Conservation (phyloP, 2,329 filamentous ascomycete genomes). For the Graphilbum fragrans region DNA sequence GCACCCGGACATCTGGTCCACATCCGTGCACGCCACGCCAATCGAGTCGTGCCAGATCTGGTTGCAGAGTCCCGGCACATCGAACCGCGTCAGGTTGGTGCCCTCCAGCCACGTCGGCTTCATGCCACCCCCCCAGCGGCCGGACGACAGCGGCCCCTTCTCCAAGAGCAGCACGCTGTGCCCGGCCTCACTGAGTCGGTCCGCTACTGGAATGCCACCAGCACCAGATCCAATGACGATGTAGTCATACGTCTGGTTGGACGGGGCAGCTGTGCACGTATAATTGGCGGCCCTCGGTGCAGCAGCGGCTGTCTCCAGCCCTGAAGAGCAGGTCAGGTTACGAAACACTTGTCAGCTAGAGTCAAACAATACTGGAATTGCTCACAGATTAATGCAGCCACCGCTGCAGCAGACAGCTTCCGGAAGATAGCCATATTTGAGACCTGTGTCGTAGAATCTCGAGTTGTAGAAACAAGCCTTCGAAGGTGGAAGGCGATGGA, state of each 20-base stretch:
- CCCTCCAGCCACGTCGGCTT: conserved; percentile 42
- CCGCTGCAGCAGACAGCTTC: too few species aligned
- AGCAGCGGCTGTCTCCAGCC: too few species aligned
- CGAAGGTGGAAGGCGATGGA: too few species aligned
- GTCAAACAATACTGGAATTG: too few species aligned
- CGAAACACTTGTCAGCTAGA: too few species aligned
- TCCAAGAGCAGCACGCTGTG: conserved; percentile 53
- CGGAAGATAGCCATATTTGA: too few species aligned
- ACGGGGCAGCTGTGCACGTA: too few species aligned
- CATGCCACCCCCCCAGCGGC: background rate
- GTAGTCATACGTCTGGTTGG: conserved; percentile 54
- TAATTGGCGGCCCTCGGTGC: too few species aligned
- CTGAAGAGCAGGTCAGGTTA: too few species aligned
- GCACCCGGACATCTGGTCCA: conserved; percentile 45
- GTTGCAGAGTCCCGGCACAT: conserved; percentile 53
- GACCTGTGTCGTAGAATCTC: too few species aligned
- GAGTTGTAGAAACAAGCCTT: too few species aligned
- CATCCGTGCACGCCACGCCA: conserved; percentile 52
- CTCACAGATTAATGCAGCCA: too few species aligned
- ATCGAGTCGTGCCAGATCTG: conserved; percentile 41
- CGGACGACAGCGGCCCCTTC: conserved; percentile 38
- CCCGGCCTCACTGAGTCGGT: conserved; percentile 51
- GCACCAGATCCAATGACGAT: conserved; percentile 53
- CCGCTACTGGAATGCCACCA: conserved; percentile 47
- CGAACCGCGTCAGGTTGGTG: conserved; percentile 55